Percentiles rank a stretch among this genome's conserved stretches.
Conservation (phyloP, 2,329 filamentous ascomycete genomes). For the Calonectria henricotiae region DNA sequence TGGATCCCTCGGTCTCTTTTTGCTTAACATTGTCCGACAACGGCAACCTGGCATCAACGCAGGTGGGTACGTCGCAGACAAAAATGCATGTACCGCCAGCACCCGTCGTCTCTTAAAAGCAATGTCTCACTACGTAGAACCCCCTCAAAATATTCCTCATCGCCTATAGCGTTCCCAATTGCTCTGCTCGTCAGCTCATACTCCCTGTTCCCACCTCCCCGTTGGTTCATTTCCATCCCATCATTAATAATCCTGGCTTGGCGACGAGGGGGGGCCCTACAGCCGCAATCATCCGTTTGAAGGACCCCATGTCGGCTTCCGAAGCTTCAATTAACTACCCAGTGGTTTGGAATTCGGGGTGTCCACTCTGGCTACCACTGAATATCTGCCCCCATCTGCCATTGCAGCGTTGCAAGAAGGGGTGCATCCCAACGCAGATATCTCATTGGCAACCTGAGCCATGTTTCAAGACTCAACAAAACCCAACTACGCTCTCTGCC, state of each 20-base stretch:
- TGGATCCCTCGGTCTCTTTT: slow-evolving; percentile 8
- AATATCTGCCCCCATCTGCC: neutral
- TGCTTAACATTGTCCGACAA: slow-evolving; percentile 15
- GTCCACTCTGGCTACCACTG: slow-evolving; percentile 20
- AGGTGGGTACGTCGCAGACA: slow-evolving; percentile 14
- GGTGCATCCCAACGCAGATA: slow-evolving; percentile 14
- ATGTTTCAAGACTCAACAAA: slow-evolving; percentile 20
- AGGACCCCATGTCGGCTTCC: slow-evolving; percentile 1
- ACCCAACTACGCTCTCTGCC: neutral
- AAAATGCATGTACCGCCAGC: neutral
- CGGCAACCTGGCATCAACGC: slow-evolving; percentile 9
- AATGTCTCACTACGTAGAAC: slow-evolving; percentile 2
- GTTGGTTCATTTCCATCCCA: slow-evolving; percentile 14
- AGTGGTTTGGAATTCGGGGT: slow-evolving; percentile 2
- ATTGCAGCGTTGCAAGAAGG: slow-evolving; percentile 11
- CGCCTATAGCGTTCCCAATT: slow-evolving; percentile 15
- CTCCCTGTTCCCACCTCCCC: neutral
- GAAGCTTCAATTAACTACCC: slow-evolving; percentile 20
- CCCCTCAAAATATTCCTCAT: neutral
- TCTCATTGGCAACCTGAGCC: neutral
- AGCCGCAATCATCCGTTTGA: slow-evolving; percentile 16
- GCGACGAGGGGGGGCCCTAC: neutral
- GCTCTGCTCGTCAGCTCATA: neutral
- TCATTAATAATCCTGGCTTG: slow-evolving; percentile 13
- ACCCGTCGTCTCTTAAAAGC: neutral